These are phyloP conservation scores for Fragilaria radians DNA, from an alignment of 108 stramenopile genomes.

Conservation along the genomic window DNA sequence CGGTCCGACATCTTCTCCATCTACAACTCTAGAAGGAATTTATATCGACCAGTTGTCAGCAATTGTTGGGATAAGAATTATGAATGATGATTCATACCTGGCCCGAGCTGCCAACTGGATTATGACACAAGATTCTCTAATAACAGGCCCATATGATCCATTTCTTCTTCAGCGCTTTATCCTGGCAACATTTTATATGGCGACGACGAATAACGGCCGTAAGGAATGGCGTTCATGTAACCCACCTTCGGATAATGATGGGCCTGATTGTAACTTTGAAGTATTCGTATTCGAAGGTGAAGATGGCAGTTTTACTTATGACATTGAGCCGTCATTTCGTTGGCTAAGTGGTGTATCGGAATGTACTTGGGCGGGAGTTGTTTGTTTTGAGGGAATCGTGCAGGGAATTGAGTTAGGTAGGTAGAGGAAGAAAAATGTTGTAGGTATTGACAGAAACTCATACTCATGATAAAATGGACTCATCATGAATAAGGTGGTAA, in stretches of 20 bases:
- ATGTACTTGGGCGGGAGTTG: constrained; percentile 51
- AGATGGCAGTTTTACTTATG: constrained; percentile 5
- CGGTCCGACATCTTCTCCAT: constrained; percentile 11
- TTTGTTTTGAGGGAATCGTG: constrained; percentile 23
- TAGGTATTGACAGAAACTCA: too few species aligned
- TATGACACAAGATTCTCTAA: constrained; percentile 39
- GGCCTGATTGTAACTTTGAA: constrained; percentile 9
- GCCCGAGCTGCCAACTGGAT: constrained; percentile 54
- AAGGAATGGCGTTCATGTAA: constrained; percentile 32
- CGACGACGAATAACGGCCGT: constrained; percentile 11
- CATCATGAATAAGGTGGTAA: constrained; percentile 15
- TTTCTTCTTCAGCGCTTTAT: constrained; percentile 56
- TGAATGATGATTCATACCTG: constrained; percentile 24
- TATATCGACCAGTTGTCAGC: constrained; percentile 25
- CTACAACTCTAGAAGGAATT: constrained; percentile 14
- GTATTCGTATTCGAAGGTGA: not conserved
- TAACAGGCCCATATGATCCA: constrained; percentile 24
- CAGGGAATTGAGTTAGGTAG: not conserved
- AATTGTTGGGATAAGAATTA: constrained; percentile 26
- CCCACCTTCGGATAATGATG: constrained; percentile 10
- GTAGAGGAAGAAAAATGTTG: too few species aligned
- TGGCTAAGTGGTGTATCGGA: constrained; percentile 44
- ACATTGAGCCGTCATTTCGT: not conserved
- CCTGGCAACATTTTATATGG: constrained; percentile 37
- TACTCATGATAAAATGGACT: too few species aligned